Percentiles rank a stretch among this genome's conserved stretches.
phyloP scores from a whole-genome alignment of 2,329 filamentous ascomycete species.

The Hymenoscyphus albidus region DNA sequence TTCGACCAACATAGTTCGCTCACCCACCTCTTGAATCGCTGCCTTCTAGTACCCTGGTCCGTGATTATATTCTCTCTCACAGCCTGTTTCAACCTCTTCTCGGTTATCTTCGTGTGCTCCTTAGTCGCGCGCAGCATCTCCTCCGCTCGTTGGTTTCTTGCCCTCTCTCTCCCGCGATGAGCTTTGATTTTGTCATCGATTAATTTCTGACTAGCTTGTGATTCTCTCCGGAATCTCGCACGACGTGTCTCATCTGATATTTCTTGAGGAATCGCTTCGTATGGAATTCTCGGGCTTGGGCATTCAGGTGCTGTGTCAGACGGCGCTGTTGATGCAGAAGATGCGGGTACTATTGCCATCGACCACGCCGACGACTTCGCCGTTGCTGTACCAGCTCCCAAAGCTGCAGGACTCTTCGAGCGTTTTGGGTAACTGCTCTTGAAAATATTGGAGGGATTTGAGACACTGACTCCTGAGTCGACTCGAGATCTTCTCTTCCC shows the following conservation, averaged over 20 bases:
- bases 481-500: not conserved
- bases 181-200: not conserved
- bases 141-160: not conserved
- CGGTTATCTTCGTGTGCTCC: not conserved
- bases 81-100: not conserved
- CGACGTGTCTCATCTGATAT: not conserved
- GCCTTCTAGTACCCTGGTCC: not conserved
- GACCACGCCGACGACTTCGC: not conserved
- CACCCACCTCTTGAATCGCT: not conserved
- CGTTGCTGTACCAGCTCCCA: not conserved
- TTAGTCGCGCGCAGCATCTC: not conserved
- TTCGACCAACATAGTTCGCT: not conserved
- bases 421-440: not conserved
- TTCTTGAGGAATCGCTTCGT: not conserved
- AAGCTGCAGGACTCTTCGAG: not conserved
- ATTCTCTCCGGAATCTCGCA: not conserved
- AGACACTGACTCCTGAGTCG: not conserved
- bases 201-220: not conserved
- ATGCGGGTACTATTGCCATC: not conserved
- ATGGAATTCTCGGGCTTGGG: too few relatives aligned
- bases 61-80: not conserved
- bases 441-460: not conserved
- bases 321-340: not conserved
- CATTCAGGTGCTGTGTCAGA: not conserved
- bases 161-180: not conserved